These are phyloP conservation scores for Candida dendrica DNA, from an alignment of 805 yeast genomes.

Conservation along the genomic window DNA sequence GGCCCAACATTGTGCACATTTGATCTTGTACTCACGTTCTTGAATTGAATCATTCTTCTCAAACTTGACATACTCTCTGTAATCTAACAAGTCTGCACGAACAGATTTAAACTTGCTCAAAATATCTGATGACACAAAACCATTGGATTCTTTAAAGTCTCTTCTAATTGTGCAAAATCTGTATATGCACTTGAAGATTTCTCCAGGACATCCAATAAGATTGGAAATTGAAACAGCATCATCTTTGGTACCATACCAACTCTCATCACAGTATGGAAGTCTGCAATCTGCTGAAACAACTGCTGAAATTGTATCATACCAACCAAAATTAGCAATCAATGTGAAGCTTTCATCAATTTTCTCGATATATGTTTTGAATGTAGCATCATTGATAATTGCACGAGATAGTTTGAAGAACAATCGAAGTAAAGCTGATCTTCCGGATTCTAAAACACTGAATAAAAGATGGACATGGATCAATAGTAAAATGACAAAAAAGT, in stretches of 20 bases:
- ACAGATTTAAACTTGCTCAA: slow-evolving; percentile 25
- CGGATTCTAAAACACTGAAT: slow-evolving; percentile 47
- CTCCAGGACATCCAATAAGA: slow-evolving; percentile 59
- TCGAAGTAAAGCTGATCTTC: slow-evolving; percentile 44
- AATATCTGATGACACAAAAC: slow-evolving; percentile 7
- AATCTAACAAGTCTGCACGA: slow-evolving; percentile 30
- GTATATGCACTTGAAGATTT: slow-evolving; percentile 39
- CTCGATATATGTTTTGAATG: slow-evolving; percentile 34
- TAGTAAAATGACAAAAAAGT: slow-evolving; percentile 41
- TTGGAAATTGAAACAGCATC: slow-evolving; percentile 40
- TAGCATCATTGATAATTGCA: slow-evolving; percentile 38
- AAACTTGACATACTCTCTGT: slow-evolving; percentile 39
- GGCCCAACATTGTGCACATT: slow-evolving; percentile 54
- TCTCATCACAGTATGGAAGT: slow-evolving; percentile 43
- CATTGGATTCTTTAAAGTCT: slow-evolving; percentile 16
- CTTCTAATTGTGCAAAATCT: slow-evolving; percentile 34
- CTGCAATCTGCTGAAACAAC: slow-evolving; percentile 51
- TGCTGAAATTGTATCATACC: slow-evolving; percentile 55
- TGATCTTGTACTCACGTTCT: slow-evolving; percentile 34
- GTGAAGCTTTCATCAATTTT: slow-evolving; percentile 43
- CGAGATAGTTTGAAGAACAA: slow-evolving; percentile 43
- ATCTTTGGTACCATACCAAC: slow-evolving; percentile 42
- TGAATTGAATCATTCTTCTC: slow-evolving; percentile 10
- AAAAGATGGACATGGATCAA: slow-evolving; percentile 47
- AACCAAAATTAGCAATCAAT: slow-evolving; percentile 43